phyloP scores from a whole-genome alignment of 192 early-diverging fungal genomes.

The Piromyces sp. region DNA sequence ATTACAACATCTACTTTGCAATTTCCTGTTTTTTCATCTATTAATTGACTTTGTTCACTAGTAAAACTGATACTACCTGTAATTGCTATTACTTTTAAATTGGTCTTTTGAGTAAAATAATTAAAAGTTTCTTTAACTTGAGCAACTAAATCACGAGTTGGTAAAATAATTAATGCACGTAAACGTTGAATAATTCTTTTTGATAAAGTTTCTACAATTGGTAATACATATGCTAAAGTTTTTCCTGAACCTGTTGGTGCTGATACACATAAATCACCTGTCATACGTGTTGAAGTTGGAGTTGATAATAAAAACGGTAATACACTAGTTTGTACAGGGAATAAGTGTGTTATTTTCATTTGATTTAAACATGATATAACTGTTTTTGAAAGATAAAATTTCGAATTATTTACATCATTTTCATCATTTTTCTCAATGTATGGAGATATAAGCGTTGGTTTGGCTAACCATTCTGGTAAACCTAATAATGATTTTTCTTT shows the following conservation, averaged over 20 bases:
- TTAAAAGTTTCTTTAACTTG: constrained; percentile 83
- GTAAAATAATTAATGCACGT: constrained; percentile 75
- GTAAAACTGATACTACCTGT: not conserved
- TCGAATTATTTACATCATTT: constrained; percentile 18
- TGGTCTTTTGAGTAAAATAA: constrained; percentile 53
- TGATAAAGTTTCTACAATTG: constrained; percentile 70
- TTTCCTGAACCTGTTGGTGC: constrained; percentile 93
- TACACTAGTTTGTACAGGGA: constrained; percentile 59
- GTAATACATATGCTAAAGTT: constrained; percentile 86
- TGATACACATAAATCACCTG: constrained; percentile 83
- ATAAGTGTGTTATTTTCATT: not conserved
- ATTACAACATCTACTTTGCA: constrained; percentile 76
- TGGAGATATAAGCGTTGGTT: constrained; percentile 56
- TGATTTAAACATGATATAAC: constrained; percentile 18
- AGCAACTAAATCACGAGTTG: constrained; percentile 75
- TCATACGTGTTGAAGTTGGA: constrained; percentile 24
- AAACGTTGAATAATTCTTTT: constrained; percentile 58
- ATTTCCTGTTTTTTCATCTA: not conserved
- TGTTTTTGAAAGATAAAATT: constrained; percentile 36
- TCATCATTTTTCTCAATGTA: constrained; percentile 19
- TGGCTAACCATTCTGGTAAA: constrained; percentile 73
- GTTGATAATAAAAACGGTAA: constrained; percentile 62
- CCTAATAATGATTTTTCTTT: constrained; percentile 18
- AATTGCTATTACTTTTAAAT: constrained; percentile 40
- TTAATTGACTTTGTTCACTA: not conserved